Base-by-base conservation (phyloP, 2,329 filamentous ascomycete genomes). In the Saccharata proteae region DNA sequence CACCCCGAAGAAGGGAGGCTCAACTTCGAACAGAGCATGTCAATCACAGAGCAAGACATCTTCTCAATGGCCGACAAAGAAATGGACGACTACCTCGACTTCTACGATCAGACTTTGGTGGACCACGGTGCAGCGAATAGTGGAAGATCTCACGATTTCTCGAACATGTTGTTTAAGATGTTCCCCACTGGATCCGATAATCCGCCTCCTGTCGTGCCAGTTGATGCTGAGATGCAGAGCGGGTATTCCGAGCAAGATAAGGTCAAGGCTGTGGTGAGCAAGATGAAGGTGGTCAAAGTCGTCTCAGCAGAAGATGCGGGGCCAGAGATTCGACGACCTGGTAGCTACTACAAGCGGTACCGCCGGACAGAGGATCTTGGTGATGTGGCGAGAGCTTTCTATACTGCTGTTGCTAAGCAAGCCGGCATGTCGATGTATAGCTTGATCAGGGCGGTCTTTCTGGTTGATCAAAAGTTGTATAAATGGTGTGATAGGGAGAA, bases 41-140 rank as follows among this genome's bases (percentile, higher is more conserved):
- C 46, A 54, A 51, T 79, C 14, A 68, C 62, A 5, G 75, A 80
- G 34, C 57, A 60, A 4, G 69, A 83, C 42, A 67, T 82, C 6
- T 64, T 76, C 23, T 51, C 58, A 2, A 76, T 86, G 71, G 62
- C 58, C 3, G 56, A 64, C 4, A 56, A 65, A 14, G 67, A 79
- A 39, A 58, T 88, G 21, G 80, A 86, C 44, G 69, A 79, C 37
- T 88, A 85, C 46, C 64, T 92, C 54, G 72, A 83, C 52, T 90
- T 80, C 75, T 86, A 80, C 48, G 74, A 81, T 47, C 64, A 66
- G 35, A 77, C 67, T 26, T 81, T 74, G 62, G 53, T 72, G 26
- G 30, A 43, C 54, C 11, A 43, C 51, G 9, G 49, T 54, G 18
- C 44, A 48, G 8, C 49, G 47, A 10, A 43, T 46, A 14, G 50